phyloP scores from a whole-genome alignment of 768 basidiomycete species.

The Pleurotus giganteus region DNA sequence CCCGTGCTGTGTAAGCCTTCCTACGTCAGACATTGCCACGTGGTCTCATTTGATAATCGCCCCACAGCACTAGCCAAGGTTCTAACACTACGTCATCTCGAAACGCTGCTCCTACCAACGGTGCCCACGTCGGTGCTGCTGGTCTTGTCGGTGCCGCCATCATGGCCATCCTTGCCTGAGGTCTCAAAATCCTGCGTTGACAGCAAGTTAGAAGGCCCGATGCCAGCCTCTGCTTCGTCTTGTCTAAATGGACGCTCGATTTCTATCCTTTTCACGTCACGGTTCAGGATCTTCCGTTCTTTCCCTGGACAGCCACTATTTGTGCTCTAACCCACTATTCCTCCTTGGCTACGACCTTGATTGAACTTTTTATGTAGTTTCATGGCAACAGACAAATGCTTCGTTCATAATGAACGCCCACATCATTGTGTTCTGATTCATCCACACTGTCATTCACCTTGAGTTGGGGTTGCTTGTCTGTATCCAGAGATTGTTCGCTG shows the following conservation, averaged over 20 bases:
- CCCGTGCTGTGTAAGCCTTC: neutral
- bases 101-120: slow-evolving; percentile 25
- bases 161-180: slow-evolving; percentile 42
- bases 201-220: neutral
- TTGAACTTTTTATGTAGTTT: neutral
- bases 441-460: neutral
- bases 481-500: too few relatives aligned
- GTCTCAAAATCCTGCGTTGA: neutral
- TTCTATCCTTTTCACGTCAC: neutral
- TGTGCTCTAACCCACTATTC: neutral
- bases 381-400: neutral
- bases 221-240: neutral
- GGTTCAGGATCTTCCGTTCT: neutral
- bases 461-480: too few relatives aligned
- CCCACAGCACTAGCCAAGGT: neutral
- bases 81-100: neutral
- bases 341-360: neutral
- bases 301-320: neutral
- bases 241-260: neutral
- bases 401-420: neutral
- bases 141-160: slow-evolving; percentile 41
- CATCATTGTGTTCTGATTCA: neutral
- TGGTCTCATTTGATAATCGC: slow-evolving; percentile 9
- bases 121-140: slow-evolving; percentile 36
- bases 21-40: neutral